phyloP scores from a whole-genome alignment of 495 filamentous ascomycete genomes.

The Massariosphaeria phaeospora region DNA sequence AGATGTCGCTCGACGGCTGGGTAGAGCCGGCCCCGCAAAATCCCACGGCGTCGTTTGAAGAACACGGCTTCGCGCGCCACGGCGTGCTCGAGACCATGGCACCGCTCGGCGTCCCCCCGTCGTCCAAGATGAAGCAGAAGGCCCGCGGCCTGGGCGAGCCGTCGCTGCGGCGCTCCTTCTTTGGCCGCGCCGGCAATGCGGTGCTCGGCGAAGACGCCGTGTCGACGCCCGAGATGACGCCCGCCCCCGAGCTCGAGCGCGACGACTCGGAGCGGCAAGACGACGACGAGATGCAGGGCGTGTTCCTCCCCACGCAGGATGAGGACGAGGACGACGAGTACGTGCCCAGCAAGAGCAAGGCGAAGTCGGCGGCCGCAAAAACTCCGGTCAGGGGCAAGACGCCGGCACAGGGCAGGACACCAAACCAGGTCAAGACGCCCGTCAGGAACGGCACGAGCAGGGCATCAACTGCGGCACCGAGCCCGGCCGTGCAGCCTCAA shows the following conservation, averaged over 20 bases:
- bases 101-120: conserved; percentile 60
- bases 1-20: conserved; percentile 56
- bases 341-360: conserved; percentile 31
- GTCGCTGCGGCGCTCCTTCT: background rate
- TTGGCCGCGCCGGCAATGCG: conserved; percentile 7
- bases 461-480: background rate
- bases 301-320: conserved; percentile 9
- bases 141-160: conserved; percentile 38
- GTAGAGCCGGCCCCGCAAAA: conserved; percentile 62
- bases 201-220: conserved; percentile 22
- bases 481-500: background rate
- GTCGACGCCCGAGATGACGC: conserved; percentile 34
- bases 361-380: conserved; percentile 9
- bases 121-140: conserved; percentile 44
- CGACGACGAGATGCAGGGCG: conserved; percentile 12
- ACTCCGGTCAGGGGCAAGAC: conserved; percentile 22
- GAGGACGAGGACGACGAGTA: conserved; percentile 42
- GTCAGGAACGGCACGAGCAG: conserved; percentile 18
- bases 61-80: conserved; percentile 56
- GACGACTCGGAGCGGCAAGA: conserved; percentile 28
- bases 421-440: conserved; percentile 7
- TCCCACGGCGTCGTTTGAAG: conserved; percentile 64
- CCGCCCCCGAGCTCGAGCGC: conserved; percentile 26
- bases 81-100: conserved; percentile 67
- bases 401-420: conserved; percentile 4